Conservation (phyloP, 805 yeast species). For the Kodamaea kaohsiungensis region DNA sequence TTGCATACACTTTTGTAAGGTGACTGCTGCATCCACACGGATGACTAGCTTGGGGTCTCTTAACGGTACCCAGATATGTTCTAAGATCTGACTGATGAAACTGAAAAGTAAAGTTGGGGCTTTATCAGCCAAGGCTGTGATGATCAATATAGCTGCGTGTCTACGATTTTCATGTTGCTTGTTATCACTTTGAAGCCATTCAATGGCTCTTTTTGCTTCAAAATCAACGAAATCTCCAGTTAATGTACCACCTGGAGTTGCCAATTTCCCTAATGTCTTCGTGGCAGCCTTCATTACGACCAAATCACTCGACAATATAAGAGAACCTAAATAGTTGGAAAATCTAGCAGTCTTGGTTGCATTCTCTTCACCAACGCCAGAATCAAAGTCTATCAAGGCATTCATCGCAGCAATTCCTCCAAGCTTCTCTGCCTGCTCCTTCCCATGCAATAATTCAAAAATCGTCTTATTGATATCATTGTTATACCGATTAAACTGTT, state of each 20-base stretch:
- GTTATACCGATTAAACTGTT: conserved; percentile 77
- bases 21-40: conserved; percentile 80
- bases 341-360: conserved; percentile 87
- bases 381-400: conserved; percentile 80
- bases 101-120: conserved; percentile 83
- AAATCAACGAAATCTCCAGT: conserved; percentile 92
- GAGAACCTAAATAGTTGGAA: conserved; percentile 82
- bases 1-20: conserved; percentile 73
- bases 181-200: conserved; percentile 82
- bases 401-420: conserved; percentile 94
- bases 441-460: conserved; percentile 78
- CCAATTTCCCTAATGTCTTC: conserved; percentile 81
- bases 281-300: conserved; percentile 89
- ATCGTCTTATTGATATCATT: conserved; percentile 85
- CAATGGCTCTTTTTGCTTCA: conserved; percentile 86
- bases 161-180: conserved; percentile 76
- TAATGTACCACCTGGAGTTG: conserved; percentile 84
- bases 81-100: conserved; percentile 75
- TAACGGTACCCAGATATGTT: conserved; percentile 84
- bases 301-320: conserved; percentile 78
- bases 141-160: conserved; percentile 86
- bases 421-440: conserved; percentile 67
- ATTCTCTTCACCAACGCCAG: conserved; percentile 72
- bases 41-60: conserved; percentile 75
- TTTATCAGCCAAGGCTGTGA: conserved; percentile 80